Conservation (phyloP, 2,329 filamentous ascomycete genomes). For the Aspergillus terreus region DNA sequence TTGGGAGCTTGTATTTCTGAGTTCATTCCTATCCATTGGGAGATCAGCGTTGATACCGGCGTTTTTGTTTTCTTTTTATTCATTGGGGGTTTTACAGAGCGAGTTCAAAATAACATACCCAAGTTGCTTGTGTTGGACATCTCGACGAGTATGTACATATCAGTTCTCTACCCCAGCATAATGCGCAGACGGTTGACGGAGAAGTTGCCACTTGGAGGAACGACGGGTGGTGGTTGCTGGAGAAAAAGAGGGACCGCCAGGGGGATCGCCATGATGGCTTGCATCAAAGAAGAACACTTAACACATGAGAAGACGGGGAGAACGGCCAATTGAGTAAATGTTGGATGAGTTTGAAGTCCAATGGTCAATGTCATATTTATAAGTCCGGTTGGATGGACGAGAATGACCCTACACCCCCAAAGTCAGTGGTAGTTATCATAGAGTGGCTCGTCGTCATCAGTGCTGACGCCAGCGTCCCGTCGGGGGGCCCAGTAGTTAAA, state of each 20-base stretch:
- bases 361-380: background rate
- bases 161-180: background rate
- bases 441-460: conserved; percentile 6
- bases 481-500: conserved; percentile 5
- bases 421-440: background rate
- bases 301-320: too few species aligned
- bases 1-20: background rate
- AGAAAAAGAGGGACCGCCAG: background rate
- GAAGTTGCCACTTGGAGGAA: too few species aligned
- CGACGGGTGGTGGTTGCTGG: background rate
- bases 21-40: background rate
- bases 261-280: background rate
- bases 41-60: conserved; percentile 6
- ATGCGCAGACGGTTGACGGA: too few species aligned
- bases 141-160: background rate
- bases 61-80: conserved; percentile 4
- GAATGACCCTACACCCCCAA: background rate
- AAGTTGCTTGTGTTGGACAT: conserved; percentile 7
- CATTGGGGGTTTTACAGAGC: conserved; percentile 4
- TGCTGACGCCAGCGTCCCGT: conserved; percentile 12
- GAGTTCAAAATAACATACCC: conserved; percentile 17
- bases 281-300: too few species aligned
- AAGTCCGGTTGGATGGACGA: background rate
- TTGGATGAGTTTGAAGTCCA: background rate
- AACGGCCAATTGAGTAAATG: too few species aligned